phyloP scores from a whole-genome alignment of 768 basidiomycete genomes.

The Termitomyces sp. region DNA sequence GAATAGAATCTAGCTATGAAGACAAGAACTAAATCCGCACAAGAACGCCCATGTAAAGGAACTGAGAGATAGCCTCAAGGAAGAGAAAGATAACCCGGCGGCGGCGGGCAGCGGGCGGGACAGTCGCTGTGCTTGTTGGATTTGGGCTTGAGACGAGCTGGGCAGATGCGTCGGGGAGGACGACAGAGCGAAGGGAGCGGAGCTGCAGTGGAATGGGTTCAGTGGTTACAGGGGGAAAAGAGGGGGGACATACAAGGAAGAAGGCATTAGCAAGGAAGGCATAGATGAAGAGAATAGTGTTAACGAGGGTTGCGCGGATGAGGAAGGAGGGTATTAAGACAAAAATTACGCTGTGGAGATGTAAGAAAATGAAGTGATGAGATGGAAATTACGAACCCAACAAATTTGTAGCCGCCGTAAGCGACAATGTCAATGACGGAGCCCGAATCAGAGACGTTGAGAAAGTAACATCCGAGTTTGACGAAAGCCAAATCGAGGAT shows the following conservation, averaged over 20 bases:
- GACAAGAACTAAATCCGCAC: conserved; percentile 38
- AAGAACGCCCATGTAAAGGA: conserved; percentile 82
- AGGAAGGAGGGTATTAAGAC: conserved; percentile 72
- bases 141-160: conserved; percentile 27
- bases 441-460: conserved; percentile 71
- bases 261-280: conserved; percentile 86
- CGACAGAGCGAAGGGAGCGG: conserved; percentile 84
- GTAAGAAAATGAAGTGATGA: neutral
- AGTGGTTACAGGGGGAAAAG: neutral
- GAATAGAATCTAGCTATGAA: no score
- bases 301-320: conserved; percentile 54
- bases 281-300: conserved; percentile 73
- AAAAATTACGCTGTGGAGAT: conserved; percentile 63
- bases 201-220: conserved; percentile 43
- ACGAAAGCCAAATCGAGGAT: conserved; percentile 87
- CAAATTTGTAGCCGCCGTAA: conserved; percentile 97
- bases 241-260: conserved; percentile 65
- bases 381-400: conserved; percentile 57
- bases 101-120: conserved; percentile 74
- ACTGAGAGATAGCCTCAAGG: conserved; percentile 75
- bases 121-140: conserved; percentile 48
- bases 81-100: conserved; percentile 87
- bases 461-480: conserved; percentile 87
- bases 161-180: conserved; percentile 52
- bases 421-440: conserved; percentile 82